Base-by-base conservation (phyloP, 2,329 filamentous ascomycete genomes). In the Periglandula ipomoeae region DNA sequence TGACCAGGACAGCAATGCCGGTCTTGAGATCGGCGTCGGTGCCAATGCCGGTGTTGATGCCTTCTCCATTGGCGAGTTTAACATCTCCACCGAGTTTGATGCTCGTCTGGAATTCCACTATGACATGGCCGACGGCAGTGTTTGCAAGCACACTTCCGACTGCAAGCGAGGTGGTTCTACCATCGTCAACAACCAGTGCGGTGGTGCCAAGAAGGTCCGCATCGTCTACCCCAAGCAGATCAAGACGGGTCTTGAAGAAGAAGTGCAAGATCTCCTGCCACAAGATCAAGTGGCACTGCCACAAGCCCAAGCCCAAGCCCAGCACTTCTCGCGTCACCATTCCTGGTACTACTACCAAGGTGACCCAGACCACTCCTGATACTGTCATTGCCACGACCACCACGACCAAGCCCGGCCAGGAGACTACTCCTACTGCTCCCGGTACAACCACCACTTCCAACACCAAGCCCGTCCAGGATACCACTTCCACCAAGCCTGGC, bases 121-220 rank as follows among this genome's bases (percentile, higher is more conserved):
- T 70, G 77, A 74, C 60, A 95, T 96, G 89, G 77, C 81, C 2
- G 87, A 91, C 64, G 87, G 87, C 58, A 83, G 80, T 13, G 79
- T 68, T 52, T 97, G 91, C 82, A 91, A 87, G 72, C 85, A 94
- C 59, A 81, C 79, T 53, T 72, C 78, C 55, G 62, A 74, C 46
- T 94, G 88, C 78, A 79, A 74, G 55, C 71, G 75, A 48, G 71
- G 75, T 15, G 87, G 87, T 59, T 83, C 81, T 50, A 78, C 76
- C 42, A 75, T 96, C 59, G 70, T 80, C 69, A 96, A 96, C 78
- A 80, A 73, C 52, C 89, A 96, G 76, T 97, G 91, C 65, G 91
- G 89, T 79, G 90, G 90, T 68, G 90, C 91, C 55, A 88, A 78
- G 64, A 82, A 81, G 50, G 89, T 96, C 53, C 82, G 79, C 48